Evolutionary conservation across 495 filamentous ascomycete genomes (phyloP).

Genomic region (Paragyromitra xinjiangensis): DNA sequence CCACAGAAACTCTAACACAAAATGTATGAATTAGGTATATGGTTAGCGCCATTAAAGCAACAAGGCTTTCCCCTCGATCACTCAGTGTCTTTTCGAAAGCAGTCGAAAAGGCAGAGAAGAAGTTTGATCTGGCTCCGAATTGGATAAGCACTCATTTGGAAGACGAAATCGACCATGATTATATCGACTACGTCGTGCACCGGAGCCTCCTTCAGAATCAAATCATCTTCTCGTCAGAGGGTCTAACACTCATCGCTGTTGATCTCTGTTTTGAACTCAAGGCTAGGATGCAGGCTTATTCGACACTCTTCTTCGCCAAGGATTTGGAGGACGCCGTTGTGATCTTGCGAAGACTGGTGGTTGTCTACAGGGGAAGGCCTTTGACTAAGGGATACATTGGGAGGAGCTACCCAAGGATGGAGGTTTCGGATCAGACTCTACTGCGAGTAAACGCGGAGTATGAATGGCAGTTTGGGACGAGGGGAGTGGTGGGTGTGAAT

Average conservation of each 20-base stretch:
- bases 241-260: constrained; percentile 53
- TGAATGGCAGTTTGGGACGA: constrained; percentile 47
- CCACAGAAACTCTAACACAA: constrained; percentile 9
- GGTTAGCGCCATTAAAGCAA: constrained; percentile 44
- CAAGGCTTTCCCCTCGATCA: constrained; percentile 34
- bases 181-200: constrained; percentile 45
- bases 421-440: constrained; percentile 49
- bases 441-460: constrained; percentile 54
- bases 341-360: constrained; percentile 51
- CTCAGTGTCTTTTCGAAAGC: constrained; percentile 26
- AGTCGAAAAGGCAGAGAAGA: constrained; percentile 46
- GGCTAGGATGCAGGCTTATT: constrained; percentile 41
- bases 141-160: constrained; percentile 52
- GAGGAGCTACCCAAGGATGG: constrained; percentile 50
- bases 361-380: constrained; percentile 52
- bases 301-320: constrained; percentile 16
- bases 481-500: constrained; percentile 56
- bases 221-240: constrained; percentile 56
- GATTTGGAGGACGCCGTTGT: constrained; percentile 53
- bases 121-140: constrained; percentile 45
- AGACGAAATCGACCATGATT: constrained; percentile 29
- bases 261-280: constrained; percentile 57
- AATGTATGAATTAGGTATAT: constrained; percentile 30
- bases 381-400: constrained; percentile 56
- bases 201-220: constrained; percentile 55